phyloP scores from a whole-genome alignment of 108 stramenopile genomes.

The Pseudonitzschia pungens region DNA sequence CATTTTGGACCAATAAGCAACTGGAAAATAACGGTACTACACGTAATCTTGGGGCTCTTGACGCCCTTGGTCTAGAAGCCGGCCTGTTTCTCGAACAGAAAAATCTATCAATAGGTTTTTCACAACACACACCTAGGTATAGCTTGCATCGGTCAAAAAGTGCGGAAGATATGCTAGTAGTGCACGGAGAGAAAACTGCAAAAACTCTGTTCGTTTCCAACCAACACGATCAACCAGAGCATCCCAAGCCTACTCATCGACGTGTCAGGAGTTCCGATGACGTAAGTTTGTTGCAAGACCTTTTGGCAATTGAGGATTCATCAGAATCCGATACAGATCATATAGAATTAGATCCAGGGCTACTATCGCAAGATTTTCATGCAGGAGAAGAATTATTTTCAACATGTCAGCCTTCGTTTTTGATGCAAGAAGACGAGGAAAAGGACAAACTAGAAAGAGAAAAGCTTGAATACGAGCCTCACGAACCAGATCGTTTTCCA shows the following conservation, averaged over 20 bases:
- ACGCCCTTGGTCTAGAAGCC: slow-evolving; percentile 31
- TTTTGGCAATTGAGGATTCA: not conserved
- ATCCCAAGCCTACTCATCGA: not conserved
- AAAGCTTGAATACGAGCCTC: not conserved
- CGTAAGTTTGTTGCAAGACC: not conserved
- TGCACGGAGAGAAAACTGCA: not conserved
- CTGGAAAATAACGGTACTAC: not conserved
- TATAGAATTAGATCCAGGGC: not conserved
- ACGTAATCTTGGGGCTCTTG: slow-evolving; percentile 3
- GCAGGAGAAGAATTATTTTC: not conserved
- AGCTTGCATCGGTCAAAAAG: not conserved
- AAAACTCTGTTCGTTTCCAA: not conserved
- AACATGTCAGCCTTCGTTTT: not conserved
- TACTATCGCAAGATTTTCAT: not conserved
- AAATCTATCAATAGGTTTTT: slow-evolving; percentile 1
- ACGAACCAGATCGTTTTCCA: not conserved
- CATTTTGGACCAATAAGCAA: not conserved
- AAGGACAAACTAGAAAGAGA: not conserved
- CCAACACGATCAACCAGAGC: not conserved
- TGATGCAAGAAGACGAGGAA: not conserved
- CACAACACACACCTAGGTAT: slow-evolving; percentile 1
- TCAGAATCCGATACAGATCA: not conserved
- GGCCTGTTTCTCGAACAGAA: slow-evolving; percentile 31
- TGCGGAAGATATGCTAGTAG: not conserved
- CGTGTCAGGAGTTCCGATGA: slow-evolving; percentile 10